These are phyloP conservation scores for Arthrobotrys entomopaga DNA, from an alignment of 2,329 filamentous ascomycete species.

Conservation along the genomic window DNA sequence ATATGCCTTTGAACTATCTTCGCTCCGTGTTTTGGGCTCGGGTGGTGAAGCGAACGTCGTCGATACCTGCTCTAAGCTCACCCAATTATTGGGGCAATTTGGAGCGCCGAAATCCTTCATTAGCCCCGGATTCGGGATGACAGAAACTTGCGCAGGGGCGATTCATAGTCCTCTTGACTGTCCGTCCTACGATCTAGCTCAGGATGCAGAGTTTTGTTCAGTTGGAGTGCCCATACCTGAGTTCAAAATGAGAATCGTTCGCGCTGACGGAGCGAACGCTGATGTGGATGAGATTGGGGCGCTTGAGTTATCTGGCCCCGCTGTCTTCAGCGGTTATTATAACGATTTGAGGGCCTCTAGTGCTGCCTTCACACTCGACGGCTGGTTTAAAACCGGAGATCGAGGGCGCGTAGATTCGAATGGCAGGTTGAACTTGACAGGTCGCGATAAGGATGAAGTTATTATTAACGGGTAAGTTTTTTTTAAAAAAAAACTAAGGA, in stretches of 20 bases:
- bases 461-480: too few relatives aligned
- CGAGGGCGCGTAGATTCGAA: too few relatives aligned
- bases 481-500: too few relatives aligned
- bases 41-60: slow-evolving; percentile 63
- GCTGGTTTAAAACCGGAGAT: too few relatives aligned
- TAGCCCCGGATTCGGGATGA: slow-evolving; percentile 66
- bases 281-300: slow-evolving; percentile 56
- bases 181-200: slow-evolving; percentile 62
- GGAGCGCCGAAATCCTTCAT: slow-evolving; percentile 62
- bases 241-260: slow-evolving; percentile 62
- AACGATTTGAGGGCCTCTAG: too few relatives aligned
- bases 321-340: too few relatives aligned
- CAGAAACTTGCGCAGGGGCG: slow-evolving; percentile 67
- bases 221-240: slow-evolving; percentile 63
- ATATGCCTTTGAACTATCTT: too few relatives aligned
- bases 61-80: slow-evolving; percentile 60
- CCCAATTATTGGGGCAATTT: slow-evolving; percentile 59
- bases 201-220: slow-evolving; percentile 60
- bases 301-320: too few relatives aligned
- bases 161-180: slow-evolving; percentile 63
- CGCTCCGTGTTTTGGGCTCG: too few relatives aligned
- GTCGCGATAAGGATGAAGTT: too few relatives aligned
- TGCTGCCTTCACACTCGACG: too few relatives aligned
- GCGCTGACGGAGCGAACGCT: slow-evolving; percentile 32
- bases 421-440: too few relatives aligned